Evolutionary conservation across 345 rosid species (phyloP).

Genomic region (Melaleuca alternifolia): DNA sequence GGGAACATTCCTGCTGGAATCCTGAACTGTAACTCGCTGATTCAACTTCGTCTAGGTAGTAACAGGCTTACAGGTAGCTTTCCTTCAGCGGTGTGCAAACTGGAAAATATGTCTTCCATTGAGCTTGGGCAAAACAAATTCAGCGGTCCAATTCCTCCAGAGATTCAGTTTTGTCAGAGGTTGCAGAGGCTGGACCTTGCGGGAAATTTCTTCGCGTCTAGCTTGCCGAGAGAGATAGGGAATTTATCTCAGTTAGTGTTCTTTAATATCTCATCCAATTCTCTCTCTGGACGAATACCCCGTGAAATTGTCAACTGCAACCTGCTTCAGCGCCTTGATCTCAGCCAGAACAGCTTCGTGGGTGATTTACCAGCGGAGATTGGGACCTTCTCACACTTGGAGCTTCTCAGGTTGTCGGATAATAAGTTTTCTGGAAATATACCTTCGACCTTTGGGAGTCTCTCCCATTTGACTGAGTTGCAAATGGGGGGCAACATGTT

Average conservation of each 20-base stretch:
- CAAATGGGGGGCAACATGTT: constrained; percentile 92
- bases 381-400: constrained; percentile 68
- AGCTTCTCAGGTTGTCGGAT: constrained; percentile 79
- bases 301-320: constrained; percentile 55
- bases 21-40: constrained; percentile 41
- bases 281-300: constrained; percentile 56
- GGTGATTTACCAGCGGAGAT: constrained; percentile 62
- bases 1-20: constrained; percentile 64
- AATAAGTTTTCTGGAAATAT: constrained; percentile 65
- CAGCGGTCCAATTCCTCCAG: constrained; percentile 62
- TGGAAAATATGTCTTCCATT: constrained; percentile 59
- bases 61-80: constrained; percentile 71
- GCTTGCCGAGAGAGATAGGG: constrained; percentile 67
- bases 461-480: constrained; percentile 68
- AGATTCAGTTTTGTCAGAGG: constrained; percentile 52
- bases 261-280: constrained; percentile 74
- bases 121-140: constrained; percentile 74
- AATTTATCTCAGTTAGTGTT: constrained; percentile 66
- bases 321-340: constrained; percentile 90
- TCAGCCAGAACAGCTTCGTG: constrained; percentile 53
- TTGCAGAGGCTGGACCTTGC: constrained; percentile 78
- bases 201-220: constrained; percentile 47
- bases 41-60: constrained; percentile 59
- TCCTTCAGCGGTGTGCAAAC: constrained; percentile 69
- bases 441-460: constrained; percentile 60